phyloP scores from a whole-genome alignment of 805 yeast species.

The Monosporozyma unispora region DNA sequence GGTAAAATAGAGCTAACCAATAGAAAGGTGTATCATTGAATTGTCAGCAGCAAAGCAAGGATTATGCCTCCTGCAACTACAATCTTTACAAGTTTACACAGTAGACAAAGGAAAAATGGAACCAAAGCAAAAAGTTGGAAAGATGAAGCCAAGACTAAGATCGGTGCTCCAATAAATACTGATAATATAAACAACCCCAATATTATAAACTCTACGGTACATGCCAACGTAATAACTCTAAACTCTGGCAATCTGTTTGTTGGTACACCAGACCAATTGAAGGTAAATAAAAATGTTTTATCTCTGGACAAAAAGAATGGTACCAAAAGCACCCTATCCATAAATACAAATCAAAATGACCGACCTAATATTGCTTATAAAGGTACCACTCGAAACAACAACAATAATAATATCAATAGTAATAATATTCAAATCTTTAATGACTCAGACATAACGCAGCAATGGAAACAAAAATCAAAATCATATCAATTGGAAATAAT shows the following conservation, averaged over 20 bases:
- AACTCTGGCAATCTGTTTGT: conserved; percentile 22
- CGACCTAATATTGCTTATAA: too few relatives aligned
- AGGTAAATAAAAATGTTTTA: background rate
- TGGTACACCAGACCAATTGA: conserved; percentile 9
- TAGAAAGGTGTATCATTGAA: too few relatives aligned
- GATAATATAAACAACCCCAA: background rate
- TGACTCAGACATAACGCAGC: conserved; percentile 1
- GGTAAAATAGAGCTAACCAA: too few relatives aligned
- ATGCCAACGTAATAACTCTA: conserved; percentile 20
- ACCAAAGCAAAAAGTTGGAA: background rate
- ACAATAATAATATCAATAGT: background rate
- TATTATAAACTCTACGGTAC: conserved; percentile 12
- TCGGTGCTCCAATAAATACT: background rate
- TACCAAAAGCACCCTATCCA: background rate
- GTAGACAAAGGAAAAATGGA: conserved; percentile 8
- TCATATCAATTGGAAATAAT: conserved; percentile 17
- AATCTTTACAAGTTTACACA: conserved; percentile 16
- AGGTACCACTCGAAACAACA: too few relatives aligned
- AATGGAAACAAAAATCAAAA: conserved; percentile 2
- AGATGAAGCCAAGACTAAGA: background rate
- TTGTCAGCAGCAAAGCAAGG: too few relatives aligned
- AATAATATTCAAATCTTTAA: background rate
- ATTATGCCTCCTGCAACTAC: conserved; percentile 1
- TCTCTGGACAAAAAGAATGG: background rate
- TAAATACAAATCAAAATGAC: background rate